Evolutionary conservation across 2,329 filamentous ascomycete genomes (phyloP), one percentile per base, ranked within the genome.

Genomic region (Gaeumannomyces tritici): DNA sequence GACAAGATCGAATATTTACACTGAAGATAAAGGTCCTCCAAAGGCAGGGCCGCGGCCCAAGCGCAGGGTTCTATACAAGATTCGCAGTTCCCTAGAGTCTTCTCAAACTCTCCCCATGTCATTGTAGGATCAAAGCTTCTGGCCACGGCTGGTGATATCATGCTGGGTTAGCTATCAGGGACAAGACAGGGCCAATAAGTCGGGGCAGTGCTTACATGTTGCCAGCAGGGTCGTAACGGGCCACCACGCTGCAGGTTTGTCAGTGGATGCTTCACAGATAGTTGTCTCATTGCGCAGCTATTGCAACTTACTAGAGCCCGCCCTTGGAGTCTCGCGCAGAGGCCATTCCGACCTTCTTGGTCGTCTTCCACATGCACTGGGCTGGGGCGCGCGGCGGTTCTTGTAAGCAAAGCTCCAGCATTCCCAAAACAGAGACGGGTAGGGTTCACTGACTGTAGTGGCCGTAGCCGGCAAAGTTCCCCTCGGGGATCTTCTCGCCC

Each of bases 261-360:
- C 21, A 51, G 42, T 9, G 8, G n/a, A 21, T 9, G 42, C 42
- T n/a, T n/a, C 15, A 47, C 42, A n/a, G 42, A n/a, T n/a, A 21
- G 8, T 11, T 2, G 7, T 18, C 5, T 8, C 18, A 21, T 5
- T 6, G 8, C 6, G 42, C 35, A 42, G 7, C 3, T n/a, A 6
- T 35, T 7, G 42, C 42, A n/a, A 51, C 42, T n/a, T 51, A 51
- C 42, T 70, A 75, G 57, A 64, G 64, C 5, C 63, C 69, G 0
- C 73, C 73, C 21, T 69, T 69, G 15, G 66, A 60, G 13, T 69
- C 65, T 26, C 62, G 67, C 2, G 69, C 71, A 2, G 67, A 60
- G 5, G 71, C 71, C 28, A 75, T 69, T 9, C 73, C 73, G 8
- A 75, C 61, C 59, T 70, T 72, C 58, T 65, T 72, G 21, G 72